These are phyloP conservation scores for Sicyos edulis DNA, from an alignment of 306 rosid genomes.

Conservation along the genomic window DNA sequence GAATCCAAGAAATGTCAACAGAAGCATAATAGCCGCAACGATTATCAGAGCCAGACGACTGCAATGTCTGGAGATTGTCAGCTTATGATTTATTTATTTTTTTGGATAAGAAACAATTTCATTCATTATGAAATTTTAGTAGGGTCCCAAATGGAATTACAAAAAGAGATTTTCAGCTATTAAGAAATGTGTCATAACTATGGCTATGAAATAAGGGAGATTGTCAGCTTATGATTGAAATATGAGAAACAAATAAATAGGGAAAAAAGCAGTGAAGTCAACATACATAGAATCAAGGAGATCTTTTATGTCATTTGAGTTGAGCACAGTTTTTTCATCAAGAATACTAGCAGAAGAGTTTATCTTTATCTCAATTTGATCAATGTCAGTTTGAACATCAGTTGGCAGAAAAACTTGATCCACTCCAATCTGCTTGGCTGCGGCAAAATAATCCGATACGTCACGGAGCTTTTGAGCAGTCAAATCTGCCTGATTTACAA, in stretches of 20 bases:
- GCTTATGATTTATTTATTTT: no score
- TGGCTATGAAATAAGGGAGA: no score
- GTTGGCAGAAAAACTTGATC: conserved; percentile 42
- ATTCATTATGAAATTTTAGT: no score
- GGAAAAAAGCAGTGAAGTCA: neutral
- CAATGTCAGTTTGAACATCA: conserved; percentile 39
- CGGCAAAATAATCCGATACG: conserved; percentile 38
- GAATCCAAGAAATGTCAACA: conserved; percentile 46
- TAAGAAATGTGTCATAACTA: no score
- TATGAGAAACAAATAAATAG: neutral
- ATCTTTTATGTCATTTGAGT: conserved; percentile 38
- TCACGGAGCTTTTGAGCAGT: conserved; percentile 34
- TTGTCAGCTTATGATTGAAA: no score
- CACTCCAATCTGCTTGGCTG: conserved; percentile 42
- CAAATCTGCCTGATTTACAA: conserved; percentile 34
- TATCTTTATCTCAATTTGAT: conserved; percentile 35
- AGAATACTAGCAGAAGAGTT: conserved; percentile 35
- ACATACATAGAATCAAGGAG: conserved; percentile 38
- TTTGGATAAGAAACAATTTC: no score
- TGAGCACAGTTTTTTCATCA: conserved; percentile 24
- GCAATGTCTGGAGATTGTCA: conserved; percentile 20
- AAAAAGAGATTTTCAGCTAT: no score
- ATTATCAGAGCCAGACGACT: conserved; percentile 42
- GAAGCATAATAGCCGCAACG: conserved; percentile 48
- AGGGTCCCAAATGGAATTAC: no score